Base-by-base conservation (phyloP, 352 stramenopile genomes). In the Phytophthora kernoviae region DNA sequence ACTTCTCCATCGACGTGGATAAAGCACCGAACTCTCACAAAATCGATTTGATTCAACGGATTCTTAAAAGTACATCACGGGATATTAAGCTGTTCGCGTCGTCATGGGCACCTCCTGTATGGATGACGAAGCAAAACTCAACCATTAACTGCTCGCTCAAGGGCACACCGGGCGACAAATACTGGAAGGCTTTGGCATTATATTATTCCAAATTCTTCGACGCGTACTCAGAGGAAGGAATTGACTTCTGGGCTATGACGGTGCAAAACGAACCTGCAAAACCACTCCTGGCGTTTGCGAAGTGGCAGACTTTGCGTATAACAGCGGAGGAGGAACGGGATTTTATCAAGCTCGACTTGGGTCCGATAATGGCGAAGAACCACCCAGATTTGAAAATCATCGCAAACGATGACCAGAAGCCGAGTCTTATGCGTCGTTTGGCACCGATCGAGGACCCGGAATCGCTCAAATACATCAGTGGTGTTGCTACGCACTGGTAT, bases 401-500 rank as follows among this genome's bases (percentile, higher is more conserved):
- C 39, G 68, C 73, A 32, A 70, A 79, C 24, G 83, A 93, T 42
- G 75, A 93, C 61, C 79, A 93, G 34, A 91, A 88, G 48, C 73
- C 81, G 30, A 26, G 49, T 8, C 47, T 89, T 15, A 5, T 68
- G 5, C 55, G 64, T 11, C 76, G 73, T 45, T 57, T 54, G 1
- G 59, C 52, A 7, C 58, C 73, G n/a, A 59, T 82, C 22, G 65
- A 67, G 17, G 65, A 84, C 21, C 45, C 62, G 0, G 78, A 83
- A 20, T 55, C 66, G 1, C 43, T 39, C 9, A 51, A 88, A 50
- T 96, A 92, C 63, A 33, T 96, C 4, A 73, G 77, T 18, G 87
- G 87, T 9, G 68, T 94, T 44, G 87, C 73, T 5, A 87, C 90
- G 52, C 87, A 96, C 59, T 96, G 87, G 82, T 90, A 92, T 60